A percentile compares a stretch with the other conserved stretches of the same genome.
Evolutionary conservation across 1,139 yeast genomes (phyloP).

Genomic region (Arxiozyma heterogenica): DNA sequence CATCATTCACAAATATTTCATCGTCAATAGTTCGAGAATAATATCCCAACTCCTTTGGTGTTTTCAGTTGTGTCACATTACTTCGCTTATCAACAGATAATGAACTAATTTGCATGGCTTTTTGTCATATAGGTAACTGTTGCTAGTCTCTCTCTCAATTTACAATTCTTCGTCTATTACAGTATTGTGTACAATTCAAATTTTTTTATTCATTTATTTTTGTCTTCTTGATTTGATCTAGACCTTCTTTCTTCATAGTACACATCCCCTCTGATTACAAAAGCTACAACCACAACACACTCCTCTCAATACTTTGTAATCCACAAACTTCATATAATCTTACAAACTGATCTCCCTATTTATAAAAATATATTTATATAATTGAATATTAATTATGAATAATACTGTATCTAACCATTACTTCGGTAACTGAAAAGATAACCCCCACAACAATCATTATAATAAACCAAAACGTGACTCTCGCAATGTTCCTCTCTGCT

Average conservation of each 20-base stretch:
- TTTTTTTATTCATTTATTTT: too few species aligned
- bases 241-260: too few species aligned
- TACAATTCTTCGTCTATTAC: not conserved
- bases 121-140: not conserved
- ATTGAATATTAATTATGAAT: conserved; percentile 25
- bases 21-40: conserved; percentile 19
- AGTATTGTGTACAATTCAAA: not conserved
- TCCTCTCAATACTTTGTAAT: not conserved
- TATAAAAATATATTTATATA: not conserved
- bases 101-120: not conserved
- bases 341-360: not conserved
- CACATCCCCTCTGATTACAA: too few species aligned
- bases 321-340: too few species aligned
- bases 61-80: conserved; percentile 10
- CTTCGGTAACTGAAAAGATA: conserved; percentile 55
- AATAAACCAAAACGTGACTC: conserved; percentile 87
- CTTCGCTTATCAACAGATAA: conserved; percentile 8
- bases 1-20: conserved; percentile 35
- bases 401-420: conserved; percentile 46
- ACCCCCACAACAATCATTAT: conserved; percentile 72
- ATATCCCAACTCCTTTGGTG: conserved; percentile 21
- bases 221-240: too few species aligned
- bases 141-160: not conserved
- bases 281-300: not conserved
- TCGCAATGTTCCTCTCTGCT: conserved; percentile 83